Conservation (phyloP, 1,139 yeast species). For the Geotrichum macrosporum region DNA sequence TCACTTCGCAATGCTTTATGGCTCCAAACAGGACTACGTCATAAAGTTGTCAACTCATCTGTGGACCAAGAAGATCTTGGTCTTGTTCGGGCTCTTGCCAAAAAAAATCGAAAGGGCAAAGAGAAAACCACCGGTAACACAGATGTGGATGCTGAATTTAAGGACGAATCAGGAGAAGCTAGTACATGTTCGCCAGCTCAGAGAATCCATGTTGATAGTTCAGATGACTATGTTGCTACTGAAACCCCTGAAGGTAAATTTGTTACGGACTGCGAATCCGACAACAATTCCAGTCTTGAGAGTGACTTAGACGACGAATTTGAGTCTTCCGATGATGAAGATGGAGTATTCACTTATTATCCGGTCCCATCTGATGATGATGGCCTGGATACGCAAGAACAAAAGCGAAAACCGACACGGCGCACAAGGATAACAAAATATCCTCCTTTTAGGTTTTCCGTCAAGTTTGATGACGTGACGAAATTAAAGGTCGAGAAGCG, state of each 20-base stretch:
- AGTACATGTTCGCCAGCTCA: constrained; percentile 10
- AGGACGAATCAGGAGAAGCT: background rate
- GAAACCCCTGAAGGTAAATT: background rate
- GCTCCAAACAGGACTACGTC: constrained; percentile 44
- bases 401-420: background rate
- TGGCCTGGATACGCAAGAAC: constrained; percentile 21
- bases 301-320: constrained; percentile 6
- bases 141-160: background rate
- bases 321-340: constrained; percentile 20
- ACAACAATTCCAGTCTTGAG: background rate
- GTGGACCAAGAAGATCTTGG: constrained; percentile 23
- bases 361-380: constrained; percentile 28
- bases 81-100: constrained; percentile 12
- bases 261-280: constrained; percentile 6
- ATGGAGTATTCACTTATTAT: constrained; percentile 21
- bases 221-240: background rate
- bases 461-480: constrained; percentile 47
- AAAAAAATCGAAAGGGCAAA: background rate
- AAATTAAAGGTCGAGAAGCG: constrained; percentile 45
- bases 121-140: constrained; percentile 2
- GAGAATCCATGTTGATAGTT: background rate
- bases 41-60: constrained; percentile 33
- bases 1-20: constrained; percentile 47
- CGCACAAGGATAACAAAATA: constrained; percentile 35
- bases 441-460: constrained; percentile 53